Base-by-base conservation (phyloP, 805 yeast species). In the Limtongozyma cylindracea region DNA sequence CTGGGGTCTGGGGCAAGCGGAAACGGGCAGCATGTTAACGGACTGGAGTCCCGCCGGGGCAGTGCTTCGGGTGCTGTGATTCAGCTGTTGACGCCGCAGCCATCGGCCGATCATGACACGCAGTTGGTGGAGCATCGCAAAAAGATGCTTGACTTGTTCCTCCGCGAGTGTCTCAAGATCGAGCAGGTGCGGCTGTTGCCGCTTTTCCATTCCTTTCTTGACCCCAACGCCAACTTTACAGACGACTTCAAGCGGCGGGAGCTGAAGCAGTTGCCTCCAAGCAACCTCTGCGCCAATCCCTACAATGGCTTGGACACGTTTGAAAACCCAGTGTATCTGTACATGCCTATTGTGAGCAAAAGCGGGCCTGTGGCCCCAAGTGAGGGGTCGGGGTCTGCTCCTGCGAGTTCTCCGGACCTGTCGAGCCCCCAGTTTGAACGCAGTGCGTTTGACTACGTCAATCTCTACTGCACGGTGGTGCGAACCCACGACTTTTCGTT, bases 141-240 rank as follows among this genome's bases (percentile, higher is more conserved):
- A 73, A 69, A 41, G 9, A 33, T 32, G 10, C 33, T 31, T 11
- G 20, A 4, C 4, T 66, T 62, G 12, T 88, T 88, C 36, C 50
- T 88, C 25, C 74, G 74, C 35, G 56, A 80, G 28, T 84, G 96
- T 39, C 34, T 62, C 23, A 41, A 46, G 7, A 64, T 68, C 21
- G 47, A 50, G 1, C 60, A 55, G 29, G 53, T 88, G 12, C 45
- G 64, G 18, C 53, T 53, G 13, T 60, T 68, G 29, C 54, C 55
- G 11, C 64, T 73, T 12, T 76, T 80, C 34, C 56, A 64, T 19
- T 64, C 70, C 36, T 88, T 88, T 35, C 42, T 88, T 25, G 88
- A 80, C 37, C 92, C 96, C 5, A 71, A 71, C 27, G 63, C 76
- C 8, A 60, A 62, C 31, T 88, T 94, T 84, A 52, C 58, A 12